Base-by-base conservation (phyloP, 352 stramenopile genomes). In the Phytophthora hibernalis region DNA sequence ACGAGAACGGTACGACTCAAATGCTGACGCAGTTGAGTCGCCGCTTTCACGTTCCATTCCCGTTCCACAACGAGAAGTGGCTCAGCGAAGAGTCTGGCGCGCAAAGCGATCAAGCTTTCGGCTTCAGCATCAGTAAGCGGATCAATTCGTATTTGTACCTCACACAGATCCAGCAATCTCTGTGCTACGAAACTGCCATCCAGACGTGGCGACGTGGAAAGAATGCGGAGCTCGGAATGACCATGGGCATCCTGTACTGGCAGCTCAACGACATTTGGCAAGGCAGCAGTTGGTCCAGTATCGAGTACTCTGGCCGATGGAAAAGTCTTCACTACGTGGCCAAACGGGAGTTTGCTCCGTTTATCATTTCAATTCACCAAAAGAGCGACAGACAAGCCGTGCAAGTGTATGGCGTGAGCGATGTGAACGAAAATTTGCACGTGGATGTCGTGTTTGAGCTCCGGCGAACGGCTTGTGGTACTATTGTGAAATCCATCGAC, bases 251-350 rank as follows among this genome's bases (percentile, higher is more conserved):
- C 45, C 73, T 96, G 60, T 94, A 96, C 64, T 96, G 89, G 89
- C 89, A 96, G 56, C 69, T 96, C 15, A 95, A 95, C 68, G 89
- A 96, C 50, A 88, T 96, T 54, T 96, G 89, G 87, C 79, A 90
- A 63, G 89, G 87, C 9, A 92, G 85, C 38, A 95, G 84, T 63
- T 96, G 89, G 89, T 93, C 89, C 20, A 93, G 87, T 48, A 87
- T 95, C 33, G 89, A 96, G 65, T 90, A 85, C 68, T 80, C 74
- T 4, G 88, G 88, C 22, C 73, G 79, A 38, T 94, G 87, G 83
- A 96, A 96, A 67, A 88, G 81, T 35, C 72, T 96, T 26, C 88
- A 95, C 55, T 90, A 93, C 57, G 79, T 89, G 28, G 76, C 89
- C 18, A 82, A 82, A 59, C 80, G 82, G 10, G 72, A 80, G 18